Base-by-base conservation (phyloP, 2,329 filamentous ascomycete genomes). In the Boeremia lycopersici region DNA sequence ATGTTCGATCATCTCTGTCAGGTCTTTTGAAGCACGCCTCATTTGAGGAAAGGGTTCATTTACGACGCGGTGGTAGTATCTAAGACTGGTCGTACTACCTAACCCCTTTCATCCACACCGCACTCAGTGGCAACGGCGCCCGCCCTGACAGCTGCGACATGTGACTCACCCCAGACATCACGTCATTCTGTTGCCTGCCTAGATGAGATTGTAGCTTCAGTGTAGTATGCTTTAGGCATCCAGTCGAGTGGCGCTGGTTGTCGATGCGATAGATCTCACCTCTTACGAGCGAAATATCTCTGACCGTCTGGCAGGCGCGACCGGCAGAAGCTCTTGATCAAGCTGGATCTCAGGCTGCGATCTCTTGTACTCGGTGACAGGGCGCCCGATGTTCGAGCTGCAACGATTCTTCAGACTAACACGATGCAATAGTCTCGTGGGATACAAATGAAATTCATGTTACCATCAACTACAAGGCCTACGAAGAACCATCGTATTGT, bases 371-470 rank as follows among this genome's bases (percentile, higher is more conserved):
- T 23, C 19, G 19, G 19, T 23, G 19, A 23, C 19, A 23, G 19
- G 19, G 19, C 19, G 19, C 19, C 19, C 19, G 19, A 23, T 23
- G 19, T 23, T 23, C 19, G 34, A 17, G 12, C 34, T 34, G n/a
- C 33, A 34, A 34, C 4, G 17, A 15, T 15, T 6, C 15, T 6
- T 8, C 13, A 34, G 31, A 6, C 2, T 7, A 17, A 19, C 13
- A 12, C 15, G 7, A 3, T 10, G 9, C 3, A 19, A 8, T 19
- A 10, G 2, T 36, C 4, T 13, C 1, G 19, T 11, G 19, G 5
- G 26, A 17, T 44, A 48, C 44, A 34, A 44, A 40, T 44, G 34
- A 31, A 35, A 56, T 55, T 60, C 51, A 52, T 60, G 41, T 38
- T 33, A 38, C 44, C 36, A 40, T 13, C 52, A 44, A 28, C 38